Evolutionary conservation across 495 filamentous ascomycete species (phyloP), one percentile per base, ranked within the genome.

Genomic region (Xylaria nigripes): DNA sequence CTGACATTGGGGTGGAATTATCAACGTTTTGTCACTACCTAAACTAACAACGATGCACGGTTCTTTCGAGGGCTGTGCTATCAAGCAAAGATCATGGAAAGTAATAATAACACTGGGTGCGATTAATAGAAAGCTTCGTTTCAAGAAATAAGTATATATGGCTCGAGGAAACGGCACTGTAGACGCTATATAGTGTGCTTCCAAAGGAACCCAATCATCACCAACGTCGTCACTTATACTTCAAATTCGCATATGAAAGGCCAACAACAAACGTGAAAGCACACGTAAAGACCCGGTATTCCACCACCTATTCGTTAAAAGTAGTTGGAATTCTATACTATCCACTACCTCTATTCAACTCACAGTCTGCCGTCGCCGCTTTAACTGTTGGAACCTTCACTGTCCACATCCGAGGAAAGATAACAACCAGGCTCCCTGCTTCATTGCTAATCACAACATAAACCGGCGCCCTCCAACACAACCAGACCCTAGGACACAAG

Each of bases 51-150:
- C 13, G 24, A 47, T 54, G 51, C 51, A 54, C 34, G 51, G 51
- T 54, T 36, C 51, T 54, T 54, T 46, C 32, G 50, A 44, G 21
- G 50, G 51, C 51, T 54, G 51, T 53, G 50, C 21, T 25, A n/a
- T 46, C 24, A 23, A 19, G 13, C 6, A 40, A 3, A 18, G n/a
- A 30, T 38, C 45, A 51, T 32, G 7, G 25, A 32, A 16, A 42
- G 38, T 50, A 53, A 54, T 46, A 54, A 54, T 54, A 54, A 54
- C 29, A 42, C 43, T 54, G 40, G 44, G 45, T 25, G 45, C 51
- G 43, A 42, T 42, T 45, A 54, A 47, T 48, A 54, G 44, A 43
- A 48, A 54, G 51, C 51, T 54, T 48, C 51, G 44, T 54, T 54
- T 54, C 22, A 23, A 40, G 50, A 40, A 32, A 42, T 12, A n/a